Evolutionary conservation across 805 yeast genomes (phyloP).

Genomic region (Torulaspora maleeae): DNA sequence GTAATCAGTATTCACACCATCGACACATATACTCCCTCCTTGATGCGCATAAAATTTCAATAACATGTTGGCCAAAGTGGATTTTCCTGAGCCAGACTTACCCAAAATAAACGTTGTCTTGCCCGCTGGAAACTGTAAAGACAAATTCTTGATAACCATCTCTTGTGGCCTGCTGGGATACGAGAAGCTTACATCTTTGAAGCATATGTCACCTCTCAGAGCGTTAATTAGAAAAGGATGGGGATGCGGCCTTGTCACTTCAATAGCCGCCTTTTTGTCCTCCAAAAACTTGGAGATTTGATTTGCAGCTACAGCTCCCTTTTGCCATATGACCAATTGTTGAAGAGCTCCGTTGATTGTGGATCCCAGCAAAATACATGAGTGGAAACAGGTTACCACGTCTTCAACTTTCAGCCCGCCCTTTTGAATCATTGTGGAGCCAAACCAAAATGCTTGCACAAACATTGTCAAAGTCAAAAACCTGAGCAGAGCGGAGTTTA

Average conservation of each 20-base stretch:
- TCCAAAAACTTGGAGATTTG: constrained; percentile 44
- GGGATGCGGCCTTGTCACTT: constrained; percentile 6
- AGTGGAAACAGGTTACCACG: constrained; percentile 76
- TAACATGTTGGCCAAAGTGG: constrained; percentile 65
- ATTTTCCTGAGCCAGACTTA: constrained; percentile 89
- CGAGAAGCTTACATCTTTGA: constrained; percentile 47
- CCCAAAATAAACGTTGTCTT: constrained; percentile 68
- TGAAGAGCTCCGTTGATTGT: constrained; percentile 51
- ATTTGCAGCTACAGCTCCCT: constrained; percentile 64
- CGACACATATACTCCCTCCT: constrained; percentile 56
- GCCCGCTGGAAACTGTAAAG: constrained; percentile 44
- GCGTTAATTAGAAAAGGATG: no score
- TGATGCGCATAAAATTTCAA: constrained; percentile 51
- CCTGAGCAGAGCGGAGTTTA: constrained; percentile 54
- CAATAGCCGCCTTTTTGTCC: neutral
- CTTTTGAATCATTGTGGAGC: constrained; percentile 56
- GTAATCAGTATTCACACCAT: constrained; percentile 43
- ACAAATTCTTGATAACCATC: constrained; percentile 45
- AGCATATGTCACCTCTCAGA: constrained; percentile 6
- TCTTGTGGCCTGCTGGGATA: constrained; percentile 55
- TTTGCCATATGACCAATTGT: constrained; percentile 58
- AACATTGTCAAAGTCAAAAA: constrained; percentile 65
- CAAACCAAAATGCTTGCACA: constrained; percentile 92
- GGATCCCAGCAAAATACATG: constrained; percentile 71
- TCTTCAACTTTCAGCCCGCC: constrained; percentile 52